These are phyloP conservation scores for Hypoxylon sp. DNA, from an alignment of 2,329 filamentous ascomycete species.

Conservation along the genomic window DNA sequence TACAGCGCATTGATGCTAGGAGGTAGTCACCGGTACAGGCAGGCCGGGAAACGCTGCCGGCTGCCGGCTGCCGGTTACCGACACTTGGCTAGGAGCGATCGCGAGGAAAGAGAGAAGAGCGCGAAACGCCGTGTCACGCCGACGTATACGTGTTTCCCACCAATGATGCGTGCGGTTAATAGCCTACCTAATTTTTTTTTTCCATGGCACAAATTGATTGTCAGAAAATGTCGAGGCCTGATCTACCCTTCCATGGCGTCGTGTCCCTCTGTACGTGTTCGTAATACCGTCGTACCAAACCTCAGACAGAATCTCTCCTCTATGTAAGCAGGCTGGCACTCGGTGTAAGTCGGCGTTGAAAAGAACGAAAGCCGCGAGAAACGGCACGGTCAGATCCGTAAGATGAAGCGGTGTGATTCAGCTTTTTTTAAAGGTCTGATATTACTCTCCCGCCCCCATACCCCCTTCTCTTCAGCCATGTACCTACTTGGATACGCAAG, in stretches of 20 bases:
- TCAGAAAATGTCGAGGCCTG: background rate
- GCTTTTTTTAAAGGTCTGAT: no score
- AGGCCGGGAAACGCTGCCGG: constrained; percentile 14
- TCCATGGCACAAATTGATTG: background rate
- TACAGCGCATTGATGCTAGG: background rate
- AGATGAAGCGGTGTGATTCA: background rate
- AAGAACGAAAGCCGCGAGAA: background rate
- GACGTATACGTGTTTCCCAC: background rate
- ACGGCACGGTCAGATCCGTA: background rate
- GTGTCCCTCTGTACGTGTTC: background rate
- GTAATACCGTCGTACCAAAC: background rate
- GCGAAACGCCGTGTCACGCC: background rate
- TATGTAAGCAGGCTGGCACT: background rate
- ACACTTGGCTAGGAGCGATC: background rate
- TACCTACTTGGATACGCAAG: no score
- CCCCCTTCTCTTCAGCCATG: no score
- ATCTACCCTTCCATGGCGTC: no score
- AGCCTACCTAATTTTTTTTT: background rate
- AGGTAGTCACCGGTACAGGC: background rate
- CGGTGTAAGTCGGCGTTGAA: background rate
- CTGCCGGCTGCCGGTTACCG: constrained; percentile 13
- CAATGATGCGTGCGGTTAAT: background rate
- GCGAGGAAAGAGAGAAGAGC: background rate
- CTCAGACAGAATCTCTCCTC: background rate
- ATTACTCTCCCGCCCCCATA: no score